Conservation (phyloP, 75 land plant genomes). For the Pinus albicaulis region DNA sequence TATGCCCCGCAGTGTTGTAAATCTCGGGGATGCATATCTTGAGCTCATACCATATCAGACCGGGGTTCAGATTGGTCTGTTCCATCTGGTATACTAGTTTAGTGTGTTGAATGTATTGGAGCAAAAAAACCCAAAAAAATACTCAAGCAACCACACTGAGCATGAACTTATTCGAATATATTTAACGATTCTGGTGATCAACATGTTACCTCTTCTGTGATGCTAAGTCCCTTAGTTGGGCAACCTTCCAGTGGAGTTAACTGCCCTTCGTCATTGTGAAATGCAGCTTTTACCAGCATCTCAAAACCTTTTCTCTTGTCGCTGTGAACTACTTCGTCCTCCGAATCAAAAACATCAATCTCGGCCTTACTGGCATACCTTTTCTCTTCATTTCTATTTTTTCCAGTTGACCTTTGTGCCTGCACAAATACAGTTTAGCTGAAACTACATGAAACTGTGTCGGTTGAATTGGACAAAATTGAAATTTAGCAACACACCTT, state of each 20-base stretch:
- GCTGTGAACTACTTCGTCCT: not conserved
- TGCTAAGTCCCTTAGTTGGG: not conserved
- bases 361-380: not conserved
- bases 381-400: not conserved
- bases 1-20: no score
- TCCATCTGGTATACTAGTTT: no score
- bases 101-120: not conserved
- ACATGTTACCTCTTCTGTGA: not conserved
- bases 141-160: not conserved
- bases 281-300: slow-evolving; percentile 4
- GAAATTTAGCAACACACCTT: not conserved
- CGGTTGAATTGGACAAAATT: not conserved
- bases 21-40: no score
- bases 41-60: no score
- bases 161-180: not conserved
- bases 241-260: not conserved
- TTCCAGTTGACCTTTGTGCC: not conserved
- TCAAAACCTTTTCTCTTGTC: not conserved
- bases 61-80: no score
- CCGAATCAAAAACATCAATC: slow-evolving; percentile 7
- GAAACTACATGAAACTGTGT: not conserved
- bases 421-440: not conserved
- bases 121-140: not conserved
- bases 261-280: not conserved
- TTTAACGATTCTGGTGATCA: not conserved